Evolutionary conservation across 106 monocot species (phyloP), one percentile per base, ranked within the genome.

Genomic region (Dioscorea zingiberensis): DNA sequence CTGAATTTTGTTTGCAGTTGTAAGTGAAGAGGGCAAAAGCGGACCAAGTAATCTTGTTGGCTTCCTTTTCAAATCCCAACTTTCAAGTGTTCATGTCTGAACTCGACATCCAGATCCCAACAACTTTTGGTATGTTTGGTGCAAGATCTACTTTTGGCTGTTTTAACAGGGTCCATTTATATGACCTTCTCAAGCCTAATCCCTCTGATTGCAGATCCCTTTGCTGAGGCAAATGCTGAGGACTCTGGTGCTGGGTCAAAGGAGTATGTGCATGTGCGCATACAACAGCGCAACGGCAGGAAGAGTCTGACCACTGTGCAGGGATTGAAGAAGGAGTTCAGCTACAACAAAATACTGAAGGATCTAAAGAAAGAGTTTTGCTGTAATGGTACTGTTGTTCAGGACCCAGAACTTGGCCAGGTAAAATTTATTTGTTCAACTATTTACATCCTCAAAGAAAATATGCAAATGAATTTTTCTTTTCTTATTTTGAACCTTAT

Each of bases 341-440:
- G 77, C 47, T 71, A 77, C 32, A 27, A 51, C 58, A 71, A 67
- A 54, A 77, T 77, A 49, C 21, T 77, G 29, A 77, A 77, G 60
- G 77, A 77, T 44, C 66, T 77, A 7, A 77, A 77, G 64, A 70
- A 77, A 32, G 76, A 77, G 25, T 77, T 77, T 49, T 77, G 76
- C 67, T 77, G 73, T 30, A 78, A 78, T 78, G 78, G 78, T 68
- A 78, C 78, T 48, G 78, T 78, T 45, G 78, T 78, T 47, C 72
- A 78, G 26, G 78, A 78, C 30, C 72, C 78, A 29, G 78, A 73
- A 24, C 73, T 78, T 14, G 72, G 72, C 22, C 68, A 73, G 73
- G 77, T 72, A 60, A 4, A 53, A 5, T 3, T 25, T 30, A 18
- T 15, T 22, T 22, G 2, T 64, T 23, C 9, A 11, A 2, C 13